These are phyloP conservation scores for Lactarius hengduanensis DNA, from an alignment of 768 basidiomycete genomes.

Conservation along the genomic window DNA sequence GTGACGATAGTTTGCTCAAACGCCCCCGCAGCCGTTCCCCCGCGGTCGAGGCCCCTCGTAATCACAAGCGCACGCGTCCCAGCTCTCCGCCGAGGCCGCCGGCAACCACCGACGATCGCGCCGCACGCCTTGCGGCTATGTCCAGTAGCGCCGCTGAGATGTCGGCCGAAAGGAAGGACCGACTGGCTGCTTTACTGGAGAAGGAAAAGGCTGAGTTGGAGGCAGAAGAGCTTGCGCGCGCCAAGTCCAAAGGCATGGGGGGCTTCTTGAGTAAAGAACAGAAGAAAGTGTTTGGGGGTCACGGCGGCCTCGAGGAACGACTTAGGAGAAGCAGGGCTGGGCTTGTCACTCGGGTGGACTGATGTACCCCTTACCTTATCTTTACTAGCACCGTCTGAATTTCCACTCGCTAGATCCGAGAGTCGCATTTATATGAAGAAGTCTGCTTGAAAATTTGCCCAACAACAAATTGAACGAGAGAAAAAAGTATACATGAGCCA, in stretches of 20 bases:
- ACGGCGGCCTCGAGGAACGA: constrained; percentile 75
- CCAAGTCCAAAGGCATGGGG: constrained; percentile 75
- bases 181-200: constrained; percentile 64
- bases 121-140: constrained; percentile 92
- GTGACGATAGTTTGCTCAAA: constrained; percentile 40
- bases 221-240: constrained; percentile 63
- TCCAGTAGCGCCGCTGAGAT: constrained; percentile 64
- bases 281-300: constrained; percentile 80
- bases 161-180: constrained; percentile 66
- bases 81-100: constrained; percentile 38
- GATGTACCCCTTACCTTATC: constrained; percentile 25
- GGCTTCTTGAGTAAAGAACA: constrained; percentile 79
- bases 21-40: constrained; percentile 41
- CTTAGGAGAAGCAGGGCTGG: constrained; percentile 70
- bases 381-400: constrained; percentile 7
- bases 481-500: constrained; percentile 3
- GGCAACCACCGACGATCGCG: constrained; percentile 53
- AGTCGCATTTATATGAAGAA: constrained; percentile 17
- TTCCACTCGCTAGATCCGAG: constrained; percentile 17
- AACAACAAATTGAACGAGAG: background rate
- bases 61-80: constrained; percentile 51
- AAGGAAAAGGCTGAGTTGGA: constrained; percentile 78
- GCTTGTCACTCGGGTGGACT: constrained; percentile 65
- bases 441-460: constrained; percentile 16
- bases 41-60: constrained; percentile 33